A percentile compares a stretch with the other conserved stretches of the same genome.
Evolutionary conservation across 2,329 filamentous ascomycete species (phyloP).

Genomic region (Ophiobolus disseminans): DNA sequence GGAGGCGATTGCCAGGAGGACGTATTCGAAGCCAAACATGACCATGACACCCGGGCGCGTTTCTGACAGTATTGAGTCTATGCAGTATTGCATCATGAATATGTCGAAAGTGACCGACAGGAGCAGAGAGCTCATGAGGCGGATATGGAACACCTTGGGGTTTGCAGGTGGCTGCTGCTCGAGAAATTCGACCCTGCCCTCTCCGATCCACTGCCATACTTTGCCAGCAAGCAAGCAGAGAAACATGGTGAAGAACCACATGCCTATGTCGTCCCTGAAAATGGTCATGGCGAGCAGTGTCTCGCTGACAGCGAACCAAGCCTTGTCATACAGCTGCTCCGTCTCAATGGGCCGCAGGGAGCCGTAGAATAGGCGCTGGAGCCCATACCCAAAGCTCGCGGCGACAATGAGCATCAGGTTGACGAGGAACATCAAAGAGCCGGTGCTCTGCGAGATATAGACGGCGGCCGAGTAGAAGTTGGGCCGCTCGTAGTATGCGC

Average conservation of each 20-base stretch:
- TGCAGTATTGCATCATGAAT: conserved; percentile 80
- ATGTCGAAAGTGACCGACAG: conserved; percentile 82
- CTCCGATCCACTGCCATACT: conserved; percentile 98
- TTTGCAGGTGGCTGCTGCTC: conserved; percentile 95
- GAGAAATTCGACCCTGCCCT: conserved; percentile 89
- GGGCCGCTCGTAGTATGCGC: conserved; percentile 90
- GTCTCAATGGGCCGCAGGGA: conserved; percentile 90
- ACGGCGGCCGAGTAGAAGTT: conserved; percentile 99
- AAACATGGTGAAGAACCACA: conserved; percentile 97
- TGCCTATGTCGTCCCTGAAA: conserved; percentile 92
- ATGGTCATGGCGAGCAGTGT: conserved; percentile 98
- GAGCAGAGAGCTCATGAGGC: conserved; percentile 78
- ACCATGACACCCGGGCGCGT: conserved; percentile 99
- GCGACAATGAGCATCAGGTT: conserved; percentile 87
- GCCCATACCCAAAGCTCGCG: conserved; percentile 79
- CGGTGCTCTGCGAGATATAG: conserved; percentile 94
- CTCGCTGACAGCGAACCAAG: conserved; percentile 97
- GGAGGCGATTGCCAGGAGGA: conserved; percentile 81
- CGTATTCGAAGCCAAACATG: conserved; percentile 99
- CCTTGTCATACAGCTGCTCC: conserved; percentile 95
- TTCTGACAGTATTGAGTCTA: conserved; percentile 82
- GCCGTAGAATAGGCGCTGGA: conserved; percentile 91
- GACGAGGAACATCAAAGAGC: conserved; percentile 91
- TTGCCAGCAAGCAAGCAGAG: conserved; percentile 90
- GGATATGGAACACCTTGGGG: conserved; percentile 83